Percentiles rank a stretch among this genome's conserved stretches.
Conservation (phyloP, 768 basidiomycete genomes). For the Leccinum aurantiacum region DNA sequence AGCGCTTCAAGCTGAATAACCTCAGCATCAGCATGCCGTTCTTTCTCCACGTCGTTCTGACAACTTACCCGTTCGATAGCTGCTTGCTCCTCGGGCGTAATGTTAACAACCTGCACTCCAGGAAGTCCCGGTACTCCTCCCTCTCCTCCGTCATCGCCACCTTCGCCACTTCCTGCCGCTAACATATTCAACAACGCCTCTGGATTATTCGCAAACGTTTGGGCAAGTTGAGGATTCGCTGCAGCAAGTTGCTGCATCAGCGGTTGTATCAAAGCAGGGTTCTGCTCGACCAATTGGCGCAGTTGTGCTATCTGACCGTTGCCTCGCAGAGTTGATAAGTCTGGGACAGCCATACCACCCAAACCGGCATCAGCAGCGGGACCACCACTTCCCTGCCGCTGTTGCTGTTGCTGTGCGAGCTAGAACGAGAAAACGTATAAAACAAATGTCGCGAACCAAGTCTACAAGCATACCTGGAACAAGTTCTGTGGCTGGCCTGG, state of each 20-base stretch:
- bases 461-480: slow-evolving; percentile 62
- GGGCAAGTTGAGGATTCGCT: slow-evolving; percentile 74
- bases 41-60: background rate
- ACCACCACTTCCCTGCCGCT: slow-evolving; percentile 28
- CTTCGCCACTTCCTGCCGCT: slow-evolving; percentile 38
- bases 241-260: slow-evolving; percentile 79
- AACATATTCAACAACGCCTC: slow-evolving; percentile 65
- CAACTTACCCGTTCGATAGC: slow-evolving; percentile 83
- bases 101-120: slow-evolving; percentile 50
- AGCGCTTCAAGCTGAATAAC: slow-evolving; percentile 72
- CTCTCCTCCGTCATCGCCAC: slow-evolving; percentile 33
- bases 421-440: slow-evolving; percentile 28
- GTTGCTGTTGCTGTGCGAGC: slow-evolving; percentile 73
- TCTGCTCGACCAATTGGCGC: slow-evolving; percentile 67
- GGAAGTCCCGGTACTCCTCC: slow-evolving; percentile 34
- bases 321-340: slow-evolving; percentile 55
- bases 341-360: slow-evolving; percentile 31
- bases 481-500: slow-evolving; percentile 72
- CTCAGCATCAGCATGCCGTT: slow-evolving; percentile 3
- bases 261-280: slow-evolving; percentile 77
- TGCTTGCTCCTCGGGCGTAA: slow-evolving; percentile 84
- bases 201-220: slow-evolving; percentile 69
- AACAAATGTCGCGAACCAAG: background rate
- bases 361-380: slow-evolving; percentile 27
- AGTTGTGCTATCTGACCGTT: slow-evolving; percentile 71